Evolutionary conservation across 140 eudicot genomes (phyloP), one percentile per base, ranked within the genome.

Genomic region (Stevia rebaudiana): DNA sequence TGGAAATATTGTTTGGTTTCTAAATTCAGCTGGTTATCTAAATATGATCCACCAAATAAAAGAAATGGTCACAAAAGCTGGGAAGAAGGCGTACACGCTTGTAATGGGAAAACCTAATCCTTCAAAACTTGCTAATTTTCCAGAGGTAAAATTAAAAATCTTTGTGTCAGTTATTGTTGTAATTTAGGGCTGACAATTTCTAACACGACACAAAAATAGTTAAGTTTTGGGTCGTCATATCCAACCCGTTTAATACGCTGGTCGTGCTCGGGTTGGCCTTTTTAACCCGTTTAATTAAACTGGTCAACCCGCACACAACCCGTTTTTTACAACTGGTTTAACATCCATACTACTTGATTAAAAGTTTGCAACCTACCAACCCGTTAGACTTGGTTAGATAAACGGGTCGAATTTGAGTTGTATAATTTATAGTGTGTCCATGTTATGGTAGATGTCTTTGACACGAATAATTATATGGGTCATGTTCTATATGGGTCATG

Each of bases 51-150:
- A 85, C 81, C 88, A 81, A 53, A 87, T 87, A 83, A 84, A 80
- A 77, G 88, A 91, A 69, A 68, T 91, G 87, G 71, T 84, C 73
- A 80, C 84, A 56, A 72, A 67, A 60, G 85, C 98, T 50, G 96
- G 96, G 63, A 91, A 91, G 66, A 91, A 91, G 76, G 90, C 85
- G 9, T 91, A 91, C 58, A 87, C 81, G 0, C 82, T 91, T 74
- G 95, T 86, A 11, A 88, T 85, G 92, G 98, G 98, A 65, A 83
- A 71, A 69, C 98, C 96, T 37, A 91, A 91, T 75, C 98, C 98
- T 78, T 95, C 96, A 28, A 91, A 91, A 74, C 92, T 91, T 66
- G 96, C 96, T 17, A 91, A 91, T 72, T 91, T 91, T 73, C 95
- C 98, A 2, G 98, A 91, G 95, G 98, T 91, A 79, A 81, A 49